Base-by-base conservation (phyloP, 306 rosid genomes). In the Castanea sativa region DNA sequence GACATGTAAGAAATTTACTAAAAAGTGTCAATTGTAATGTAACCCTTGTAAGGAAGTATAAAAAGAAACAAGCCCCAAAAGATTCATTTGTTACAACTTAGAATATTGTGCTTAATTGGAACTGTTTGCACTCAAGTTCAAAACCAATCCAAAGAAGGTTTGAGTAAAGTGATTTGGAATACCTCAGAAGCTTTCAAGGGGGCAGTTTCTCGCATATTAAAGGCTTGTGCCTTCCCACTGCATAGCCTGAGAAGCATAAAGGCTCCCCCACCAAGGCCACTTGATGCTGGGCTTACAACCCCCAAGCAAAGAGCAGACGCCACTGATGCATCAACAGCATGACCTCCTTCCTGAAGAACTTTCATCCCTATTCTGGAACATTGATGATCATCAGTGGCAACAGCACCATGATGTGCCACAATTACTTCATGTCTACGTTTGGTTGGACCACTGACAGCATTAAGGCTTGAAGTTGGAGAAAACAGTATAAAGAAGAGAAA, bases 251-350 rank as follows among this genome's bases (percentile, higher is more conserved):
- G 73, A 64, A 91, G 80, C 99, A 94, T 80, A 78, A 94, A 91
- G 76, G 92, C 89, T 49, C 97, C 95, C 55, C 97, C 98, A 61
- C 99, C 97, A 52, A 92, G 73, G 69, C 99, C 99, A 74, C 97
- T 94, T 14, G 99, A 92, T 20, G 97, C 92, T 5, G 93, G 89
- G 79, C 93, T 87, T 3, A 94, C 97, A 33, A 91, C 91, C 25
- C 97, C 99, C 81, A 91, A 80, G 86, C 99, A 90, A 5, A 94
- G 80, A 76, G 97, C 85, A 55, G 92, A 85, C 21, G 97, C 97
- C 76, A 91, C 95, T 0, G 92, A 85, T 1, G 97, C 99, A 84
- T 94, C 99, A 27, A 85, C 93, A 0, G 91, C 93, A 53, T 90
- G 92, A 12, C 99, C 99, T 74, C 97, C 97, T 69, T 90, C 87